phyloP scores from a whole-genome alignment of 2,329 filamentous ascomycete species.

The Neopestalotiopsis clavispora region DNA sequence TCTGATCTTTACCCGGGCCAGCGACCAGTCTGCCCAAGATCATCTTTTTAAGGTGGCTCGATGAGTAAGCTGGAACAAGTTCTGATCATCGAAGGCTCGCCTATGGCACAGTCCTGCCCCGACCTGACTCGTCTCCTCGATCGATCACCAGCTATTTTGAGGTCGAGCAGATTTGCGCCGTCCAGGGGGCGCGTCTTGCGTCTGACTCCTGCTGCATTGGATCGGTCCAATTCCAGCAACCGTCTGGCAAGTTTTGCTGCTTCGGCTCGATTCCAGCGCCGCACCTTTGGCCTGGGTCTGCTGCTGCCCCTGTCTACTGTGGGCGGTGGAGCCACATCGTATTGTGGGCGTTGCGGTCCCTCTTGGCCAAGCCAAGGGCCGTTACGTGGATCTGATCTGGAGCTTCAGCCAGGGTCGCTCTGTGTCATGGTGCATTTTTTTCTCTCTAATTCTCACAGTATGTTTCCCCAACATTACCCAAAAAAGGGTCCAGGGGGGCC shows the following conservation, averaged over 20 bases:
- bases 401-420: neutral
- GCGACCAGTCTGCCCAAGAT: neutral
- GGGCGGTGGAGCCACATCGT: neutral
- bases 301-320: neutral
- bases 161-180: neutral
- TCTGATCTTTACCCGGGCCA: neutral
- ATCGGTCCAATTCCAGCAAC: neutral
- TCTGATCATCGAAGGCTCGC: neutral
- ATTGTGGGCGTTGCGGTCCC: neutral
- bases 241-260: neutral
- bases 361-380: neutral
- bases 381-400: neutral
- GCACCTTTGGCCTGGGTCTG: neutral
- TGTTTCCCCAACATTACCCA: neutral
- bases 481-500: neutral
- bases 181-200: neutral
- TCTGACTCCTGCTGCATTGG: neutral
- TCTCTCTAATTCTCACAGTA: neutral
- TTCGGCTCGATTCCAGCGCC: neutral
- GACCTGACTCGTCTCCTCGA: neutral
- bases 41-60: neutral
- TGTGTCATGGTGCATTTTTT: neutral
- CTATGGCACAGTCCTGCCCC: neutral
- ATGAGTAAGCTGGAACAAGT: neutral
- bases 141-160: neutral